These are phyloP conservation scores for Microsporum canis DNA, from an alignment of 2,329 filamentous ascomycete species.

Conservation along the genomic window DNA sequence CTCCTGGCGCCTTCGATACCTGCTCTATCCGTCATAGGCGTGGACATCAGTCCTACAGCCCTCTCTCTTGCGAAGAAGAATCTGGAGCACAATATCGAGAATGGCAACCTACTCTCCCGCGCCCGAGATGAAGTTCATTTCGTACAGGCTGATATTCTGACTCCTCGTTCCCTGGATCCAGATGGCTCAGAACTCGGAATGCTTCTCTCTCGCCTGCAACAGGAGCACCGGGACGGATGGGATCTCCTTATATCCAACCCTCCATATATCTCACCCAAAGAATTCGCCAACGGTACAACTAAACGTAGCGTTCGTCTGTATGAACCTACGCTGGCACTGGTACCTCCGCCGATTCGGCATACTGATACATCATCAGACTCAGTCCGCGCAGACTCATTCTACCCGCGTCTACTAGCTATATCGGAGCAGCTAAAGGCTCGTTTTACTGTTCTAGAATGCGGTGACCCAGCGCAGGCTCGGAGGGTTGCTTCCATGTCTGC, in stretches of 20 bases:
- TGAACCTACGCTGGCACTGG: constrained; percentile 71
- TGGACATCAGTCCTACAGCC: constrained; percentile 61
- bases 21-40: constrained; percentile 47
- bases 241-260: constrained; percentile 77
- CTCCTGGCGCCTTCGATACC: constrained; percentile 39
- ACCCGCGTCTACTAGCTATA: constrained; percentile 23
- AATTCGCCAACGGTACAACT: constrained; percentile 50
- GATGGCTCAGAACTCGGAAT: background rate
- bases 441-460: constrained; percentile 29
- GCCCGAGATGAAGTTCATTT: constrained; percentile 36
- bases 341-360: constrained; percentile 39
- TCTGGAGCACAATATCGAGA: constrained; percentile 39
- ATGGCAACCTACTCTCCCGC: constrained; percentile 18
- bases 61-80: constrained; percentile 57
- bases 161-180: background rate
- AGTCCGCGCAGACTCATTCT: constrained; percentile 27
- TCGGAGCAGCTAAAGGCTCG: constrained; percentile 18
- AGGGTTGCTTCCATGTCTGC: constrained; percentile 19
- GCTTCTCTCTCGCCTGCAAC: background rate
- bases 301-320: constrained; percentile 64
- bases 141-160: constrained; percentile 35
- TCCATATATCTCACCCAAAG: constrained; percentile 66
- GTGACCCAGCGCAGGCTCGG: constrained; percentile 24
- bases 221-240: background rate
- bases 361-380: background rate